Conservation (phyloP, 495 filamentous ascomycete genomes). For the Neurospora intermedia region DNA sequence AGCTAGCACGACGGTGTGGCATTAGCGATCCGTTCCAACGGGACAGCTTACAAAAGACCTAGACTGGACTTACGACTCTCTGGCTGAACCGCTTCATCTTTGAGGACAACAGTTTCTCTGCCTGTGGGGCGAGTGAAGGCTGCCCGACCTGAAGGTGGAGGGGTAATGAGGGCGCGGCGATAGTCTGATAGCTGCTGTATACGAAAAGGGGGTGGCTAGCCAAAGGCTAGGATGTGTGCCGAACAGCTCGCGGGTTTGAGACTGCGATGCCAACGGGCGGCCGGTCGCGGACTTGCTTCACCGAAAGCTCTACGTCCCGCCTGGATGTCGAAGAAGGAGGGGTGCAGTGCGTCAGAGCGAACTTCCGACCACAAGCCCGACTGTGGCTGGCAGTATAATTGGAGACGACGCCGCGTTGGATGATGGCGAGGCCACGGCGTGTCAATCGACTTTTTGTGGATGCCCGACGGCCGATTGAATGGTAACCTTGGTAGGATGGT, state of each 20-base stretch:
- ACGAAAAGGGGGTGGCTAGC: neutral
- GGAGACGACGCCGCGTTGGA: neutral
- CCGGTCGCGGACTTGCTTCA: neutral
- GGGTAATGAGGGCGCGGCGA: constrained; percentile 5
- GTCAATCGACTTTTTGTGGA: neutral
- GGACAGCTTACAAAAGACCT: constrained; percentile 10
- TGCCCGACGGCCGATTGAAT: neutral
- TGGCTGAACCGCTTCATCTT: constrained; percentile 98
- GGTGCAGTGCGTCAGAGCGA: neutral
- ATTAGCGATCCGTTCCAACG: constrained; percentile 4
- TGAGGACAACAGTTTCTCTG: constrained; percentile 32
- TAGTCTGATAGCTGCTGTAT: neutral
- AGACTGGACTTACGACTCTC: constrained; percentile 72
- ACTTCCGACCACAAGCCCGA: neutral
- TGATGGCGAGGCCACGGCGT: neutral
- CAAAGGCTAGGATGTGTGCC: neutral
- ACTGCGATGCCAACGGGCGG: neutral
- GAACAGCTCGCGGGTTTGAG: neutral
- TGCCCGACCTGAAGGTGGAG: constrained; percentile 21
- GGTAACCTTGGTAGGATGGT: neutral
- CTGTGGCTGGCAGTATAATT: neutral
- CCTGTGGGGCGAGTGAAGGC: constrained; percentile 23
- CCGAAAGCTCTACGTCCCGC: neutral
- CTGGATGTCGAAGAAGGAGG: neutral
- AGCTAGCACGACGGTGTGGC: constrained; percentile 51